Evolutionary conservation across 192 early-diverging fungal species (phyloP).

Genomic region (Umbelopsis sp.): DNA sequence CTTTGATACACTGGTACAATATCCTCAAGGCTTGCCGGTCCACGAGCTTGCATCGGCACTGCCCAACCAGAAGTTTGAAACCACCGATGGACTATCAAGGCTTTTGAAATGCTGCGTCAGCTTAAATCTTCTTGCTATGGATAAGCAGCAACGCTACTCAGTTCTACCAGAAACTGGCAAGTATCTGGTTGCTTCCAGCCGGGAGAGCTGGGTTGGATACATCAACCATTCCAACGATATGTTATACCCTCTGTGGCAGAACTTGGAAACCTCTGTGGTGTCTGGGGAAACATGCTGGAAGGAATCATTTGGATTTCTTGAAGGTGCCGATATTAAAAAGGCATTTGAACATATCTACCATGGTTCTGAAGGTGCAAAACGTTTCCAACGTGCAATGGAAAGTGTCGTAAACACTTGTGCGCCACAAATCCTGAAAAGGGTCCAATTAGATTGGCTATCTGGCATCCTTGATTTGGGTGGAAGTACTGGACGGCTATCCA

Average conservation of each 20-base stretch:
- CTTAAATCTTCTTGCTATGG: not conserved
- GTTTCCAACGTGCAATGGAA: slow-evolving; percentile 31
- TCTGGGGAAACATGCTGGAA: slow-evolving; percentile 27
- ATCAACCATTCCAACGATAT: slow-evolving; percentile 24
- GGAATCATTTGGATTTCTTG: slow-evolving; percentile 24
- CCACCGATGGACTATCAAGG: slow-evolving; percentile 3
- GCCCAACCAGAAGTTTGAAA: not conserved
- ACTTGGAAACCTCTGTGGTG: slow-evolving; percentile 15
- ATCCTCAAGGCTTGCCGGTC: not conserved
- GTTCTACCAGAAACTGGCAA: not conserved
- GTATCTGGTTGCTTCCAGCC: slow-evolving; percentile 19
- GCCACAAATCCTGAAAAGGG: slow-evolving; percentile 10
- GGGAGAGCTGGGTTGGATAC: slow-evolving; percentile 17
- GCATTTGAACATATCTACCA: slow-evolving; percentile 26
- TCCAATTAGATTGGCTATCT: slow-evolving; percentile 3
- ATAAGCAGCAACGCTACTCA: not conserved
- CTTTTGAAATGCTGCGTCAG: slow-evolving; percentile 13
- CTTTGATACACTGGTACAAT: slow-evolving; percentile 18
- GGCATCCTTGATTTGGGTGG: slow-evolving; percentile 10
- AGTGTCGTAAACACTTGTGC: slow-evolving; percentile 12
- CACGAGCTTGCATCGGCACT: not conserved
- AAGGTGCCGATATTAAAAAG: not conserved
- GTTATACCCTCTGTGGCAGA: slow-evolving; percentile 23
- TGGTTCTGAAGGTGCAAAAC: slow-evolving; percentile 6
- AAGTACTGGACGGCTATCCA: slow-evolving; percentile 3